Evolutionary conservation across 495 filamentous ascomycete species (phyloP), one percentile per base, ranked within the genome.

Genomic region (Penicillium parvum): DNA sequence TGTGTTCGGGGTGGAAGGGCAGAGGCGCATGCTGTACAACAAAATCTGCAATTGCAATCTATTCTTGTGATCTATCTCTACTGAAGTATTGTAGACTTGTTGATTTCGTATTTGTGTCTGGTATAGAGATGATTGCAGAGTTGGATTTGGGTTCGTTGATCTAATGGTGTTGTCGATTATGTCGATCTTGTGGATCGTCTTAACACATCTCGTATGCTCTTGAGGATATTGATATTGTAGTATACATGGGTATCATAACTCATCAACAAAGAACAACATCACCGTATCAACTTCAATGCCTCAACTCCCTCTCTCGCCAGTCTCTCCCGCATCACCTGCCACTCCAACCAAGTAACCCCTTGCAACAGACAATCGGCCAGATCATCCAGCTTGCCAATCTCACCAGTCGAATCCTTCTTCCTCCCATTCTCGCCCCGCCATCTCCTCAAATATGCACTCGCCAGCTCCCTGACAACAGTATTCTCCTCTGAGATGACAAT

Each of bases 291-390:
- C 5, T 52, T 47, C n/a, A 51, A 23, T 7, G 39, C 56, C 22
- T 42, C 32, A 11, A 51, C 37, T 9, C 43, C 69, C 51, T 58
- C 71, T 46, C 45, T 44, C 9, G 28, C 61, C 20, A 85, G 53
- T 26, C 55, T 52, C 40, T 68, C 68, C 46, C 80, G 63, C 60
- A 88, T 90, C 47, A 71, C 63, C 57, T 90, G 78, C 91, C 91
- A 97, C 42, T 84, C 74, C 36, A 90, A 60, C 86, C 86, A 96
- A 7, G 88, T 84, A 48, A 89, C 66, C 1, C 84, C 92, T 66
- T 97, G 91, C 48, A 96, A 55, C 21, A 96, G 62, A 61, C 85
- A 86, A 76, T 97, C 91, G 5, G 89, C 86, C 48, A 97, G 68
- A 72, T 97, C 91, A 68, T 97, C 91, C 50, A 95, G 54, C 61